Percentiles rank a stretch among this genome's conserved stretches.
phyloP scores from a whole-genome alignment of 2,329 filamentous ascomycete species.

The Byssoonygena ceratinophila region DNA sequence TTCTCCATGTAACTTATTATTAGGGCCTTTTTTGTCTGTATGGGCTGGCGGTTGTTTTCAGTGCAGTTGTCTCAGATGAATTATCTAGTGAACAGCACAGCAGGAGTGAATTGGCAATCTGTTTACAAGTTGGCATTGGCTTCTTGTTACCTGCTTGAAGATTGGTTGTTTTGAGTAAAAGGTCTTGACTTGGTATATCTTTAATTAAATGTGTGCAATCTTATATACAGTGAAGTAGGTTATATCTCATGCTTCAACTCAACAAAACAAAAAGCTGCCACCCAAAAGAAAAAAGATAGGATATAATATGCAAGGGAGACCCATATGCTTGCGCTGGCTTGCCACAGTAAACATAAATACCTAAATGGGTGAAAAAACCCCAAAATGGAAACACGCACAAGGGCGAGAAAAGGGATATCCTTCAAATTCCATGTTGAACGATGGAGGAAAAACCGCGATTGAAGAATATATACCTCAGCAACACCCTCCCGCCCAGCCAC shows the following conservation, averaged over 20 bases:
- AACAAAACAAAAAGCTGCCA: background rate
- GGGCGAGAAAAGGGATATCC: too few species aligned
- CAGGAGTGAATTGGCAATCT: too few species aligned
- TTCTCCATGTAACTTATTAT: slow-evolving; percentile 3
- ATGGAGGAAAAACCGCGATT: too few species aligned
- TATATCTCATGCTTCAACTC: background rate
- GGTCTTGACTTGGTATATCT: background rate
- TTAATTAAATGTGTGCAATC: background rate
- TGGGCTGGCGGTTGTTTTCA: background rate
- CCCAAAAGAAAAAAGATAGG: background rate
- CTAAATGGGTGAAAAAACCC: background rate
- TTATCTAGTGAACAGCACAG: too few species aligned
- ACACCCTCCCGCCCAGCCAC: slow-evolving; percentile 29
- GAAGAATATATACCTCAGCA: slow-evolving; percentile 22
- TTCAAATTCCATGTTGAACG: too few species aligned
- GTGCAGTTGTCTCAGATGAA: background rate
- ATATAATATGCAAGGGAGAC: background rate
- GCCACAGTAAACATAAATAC: background rate
- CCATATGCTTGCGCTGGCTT: background rate
- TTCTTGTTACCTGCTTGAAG: background rate
- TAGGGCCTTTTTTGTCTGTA: background rate
- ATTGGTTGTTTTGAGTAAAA: background rate
- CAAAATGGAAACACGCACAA: too few species aligned
- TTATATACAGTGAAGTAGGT: background rate
- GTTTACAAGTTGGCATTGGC: too few species aligned